A percentile compares a stretch with the other conserved stretches of the same genome.
phyloP scores from a whole-genome alignment of 1,139 yeast genomes.

The Yamadazyma trypodendri region DNA sequence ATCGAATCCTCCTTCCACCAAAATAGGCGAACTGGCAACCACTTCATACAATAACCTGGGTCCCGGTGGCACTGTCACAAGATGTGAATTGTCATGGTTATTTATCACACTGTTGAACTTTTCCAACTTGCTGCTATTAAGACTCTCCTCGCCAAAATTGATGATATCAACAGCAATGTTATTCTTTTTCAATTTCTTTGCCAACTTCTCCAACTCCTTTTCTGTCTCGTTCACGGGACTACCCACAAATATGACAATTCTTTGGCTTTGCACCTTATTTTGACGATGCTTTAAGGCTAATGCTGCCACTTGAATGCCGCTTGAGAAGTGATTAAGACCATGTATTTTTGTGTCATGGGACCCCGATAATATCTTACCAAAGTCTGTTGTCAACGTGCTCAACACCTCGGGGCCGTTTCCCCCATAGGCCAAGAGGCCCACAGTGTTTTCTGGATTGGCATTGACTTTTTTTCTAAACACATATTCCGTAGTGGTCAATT shows the following conservation, averaged over 20 bases:
- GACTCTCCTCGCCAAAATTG: constrained; percentile 86
- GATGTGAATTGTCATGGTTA: constrained; percentile 77
- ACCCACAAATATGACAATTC: constrained; percentile 88
- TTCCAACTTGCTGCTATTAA: constrained; percentile 77
- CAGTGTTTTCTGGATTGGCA: constrained; percentile 91
- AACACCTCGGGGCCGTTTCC: constrained; percentile 84
- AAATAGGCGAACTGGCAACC: constrained; percentile 66
- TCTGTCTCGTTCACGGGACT: constrained; percentile 75
- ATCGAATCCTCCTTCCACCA: constrained; percentile 55
- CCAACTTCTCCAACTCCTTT: constrained; percentile 76
- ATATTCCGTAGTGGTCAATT: constrained; percentile 86
- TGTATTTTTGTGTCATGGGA: constrained; percentile 76
- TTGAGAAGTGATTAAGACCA: constrained; percentile 68
- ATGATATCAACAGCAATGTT: constrained; percentile 86
- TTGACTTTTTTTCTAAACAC: constrained; percentile 84
- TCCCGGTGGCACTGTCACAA: constrained; percentile 87
- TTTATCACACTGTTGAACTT: constrained; percentile 73
- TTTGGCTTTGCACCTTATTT: constrained; percentile 86
- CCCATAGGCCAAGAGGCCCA: constrained; percentile 85
- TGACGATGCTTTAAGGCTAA: constrained; percentile 95
- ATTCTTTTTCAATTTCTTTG: constrained; percentile 92
- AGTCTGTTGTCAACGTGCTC: constrained; percentile 84
- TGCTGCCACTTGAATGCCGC: constrained; percentile 96
- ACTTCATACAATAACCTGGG: constrained; percentile 76
- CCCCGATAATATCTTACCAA: constrained; percentile 85